Evolutionary conservation across 2,329 filamentous ascomycete genomes (phyloP).

Genomic region (Harringtonia aguacate): DNA sequence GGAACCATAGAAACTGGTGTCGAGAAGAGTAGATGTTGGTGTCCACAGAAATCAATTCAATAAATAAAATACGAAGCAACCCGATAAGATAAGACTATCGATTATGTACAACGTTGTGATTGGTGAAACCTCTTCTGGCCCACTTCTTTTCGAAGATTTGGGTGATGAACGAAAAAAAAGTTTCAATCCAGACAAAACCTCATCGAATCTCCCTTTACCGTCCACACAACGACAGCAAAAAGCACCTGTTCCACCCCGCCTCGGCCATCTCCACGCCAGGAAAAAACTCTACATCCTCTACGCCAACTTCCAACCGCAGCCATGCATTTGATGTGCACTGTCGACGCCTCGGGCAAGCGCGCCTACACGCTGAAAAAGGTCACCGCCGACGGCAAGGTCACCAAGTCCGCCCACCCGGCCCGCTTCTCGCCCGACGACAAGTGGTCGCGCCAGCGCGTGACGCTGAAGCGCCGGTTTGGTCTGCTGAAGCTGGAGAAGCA

Average conservation of each 20-base stretch:
- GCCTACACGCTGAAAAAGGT: conserved; percentile 95
- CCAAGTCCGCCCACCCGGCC: conserved; percentile 91
- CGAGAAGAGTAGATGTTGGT: no score
- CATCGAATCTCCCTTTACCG: no score
- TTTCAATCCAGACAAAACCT: no score
- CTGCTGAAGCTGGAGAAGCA: conserved; percentile 48
- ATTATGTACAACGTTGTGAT: neutral
- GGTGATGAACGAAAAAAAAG: no score
- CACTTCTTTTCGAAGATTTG: no score
- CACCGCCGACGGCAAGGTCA: conserved; percentile 61
- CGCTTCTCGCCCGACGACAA: conserved; percentile 98
- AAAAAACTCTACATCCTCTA: neutral
- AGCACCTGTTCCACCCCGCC: no score
- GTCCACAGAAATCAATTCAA: no score
- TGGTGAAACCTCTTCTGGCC: neutral
- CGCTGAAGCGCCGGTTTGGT: conserved; percentile 86
- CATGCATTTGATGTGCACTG: conserved; percentile 73
- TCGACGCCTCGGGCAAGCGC: conserved; percentile 74
- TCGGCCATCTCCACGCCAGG: no score
- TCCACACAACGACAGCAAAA: neutral
- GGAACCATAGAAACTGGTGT: no score
- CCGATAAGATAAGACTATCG: neutral
- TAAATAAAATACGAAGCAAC: neutral
- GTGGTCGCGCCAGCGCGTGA: conserved; percentile 93
- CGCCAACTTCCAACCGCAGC: neutral